Percentiles rank a stretch among this genome's conserved stretches.
phyloP scores from a whole-genome alignment of 306 rosid genomes.

The Quercus alba region DNA sequence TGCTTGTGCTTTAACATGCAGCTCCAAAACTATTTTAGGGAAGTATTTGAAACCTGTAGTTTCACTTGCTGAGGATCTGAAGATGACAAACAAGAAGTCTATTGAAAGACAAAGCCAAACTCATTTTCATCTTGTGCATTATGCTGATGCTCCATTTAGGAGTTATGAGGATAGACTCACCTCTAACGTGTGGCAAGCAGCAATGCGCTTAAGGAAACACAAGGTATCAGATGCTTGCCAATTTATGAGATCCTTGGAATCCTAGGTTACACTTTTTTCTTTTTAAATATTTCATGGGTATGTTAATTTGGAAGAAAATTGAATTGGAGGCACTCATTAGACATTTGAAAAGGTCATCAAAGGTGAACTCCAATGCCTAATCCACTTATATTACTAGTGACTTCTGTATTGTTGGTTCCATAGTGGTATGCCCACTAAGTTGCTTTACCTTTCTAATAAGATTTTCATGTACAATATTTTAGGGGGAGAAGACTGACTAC shows the following conservation, averaged over 20 bases:
- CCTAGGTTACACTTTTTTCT: neutral
- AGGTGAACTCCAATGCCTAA: conserved; percentile 38
- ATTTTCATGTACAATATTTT: conserved; percentile 3
- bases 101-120: conserved; percentile 60
- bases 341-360: conserved; percentile 63
- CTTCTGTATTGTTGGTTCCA: conserved; percentile 10
- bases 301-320: conserved; percentile 47
- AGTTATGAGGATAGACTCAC: conserved; percentile 82
- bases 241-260: neutral
- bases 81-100: conserved; percentile 45
- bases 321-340: conserved; percentile 82
- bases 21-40: conserved; percentile 92
- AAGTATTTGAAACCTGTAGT: conserved; percentile 87
- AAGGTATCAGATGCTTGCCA: conserved; percentile 46
- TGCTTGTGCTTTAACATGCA: conserved; percentile 36
- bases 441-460: neutral
- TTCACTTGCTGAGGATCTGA: conserved; percentile 65
- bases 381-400: conserved; percentile 1
- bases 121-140: conserved; percentile 89
- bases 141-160: conserved; percentile 84
- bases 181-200: conserved; percentile 92
- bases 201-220: conserved; percentile 78
- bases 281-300: conserved; percentile 4
- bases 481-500: conserved; percentile 86
- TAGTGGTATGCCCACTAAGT: conserved; percentile 2